A percentile compares a stretch with the other conserved stretches of the same genome.
These are phyloP conservation scores for Dalechampia spathulata DNA, from an alignment of 441 rosid species.

Conservation along the genomic window DNA sequence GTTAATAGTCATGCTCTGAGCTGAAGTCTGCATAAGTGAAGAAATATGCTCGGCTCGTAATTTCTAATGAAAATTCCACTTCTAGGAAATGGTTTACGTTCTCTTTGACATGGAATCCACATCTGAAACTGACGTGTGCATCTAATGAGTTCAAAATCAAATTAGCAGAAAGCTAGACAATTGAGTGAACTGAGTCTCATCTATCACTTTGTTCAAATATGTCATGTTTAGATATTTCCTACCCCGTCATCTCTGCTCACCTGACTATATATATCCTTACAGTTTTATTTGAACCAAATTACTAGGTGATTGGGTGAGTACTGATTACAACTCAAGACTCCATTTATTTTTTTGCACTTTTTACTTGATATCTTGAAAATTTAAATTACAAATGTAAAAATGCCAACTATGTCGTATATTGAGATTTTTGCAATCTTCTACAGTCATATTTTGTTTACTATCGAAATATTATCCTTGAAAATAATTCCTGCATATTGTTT, in stretches of 20 bases:
- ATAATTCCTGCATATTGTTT: no score
- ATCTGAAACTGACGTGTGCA: background rate
- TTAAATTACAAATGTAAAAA: no score
- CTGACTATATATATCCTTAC: background rate
- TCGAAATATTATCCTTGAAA: no score
- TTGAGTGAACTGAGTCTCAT: background rate
- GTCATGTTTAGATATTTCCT: background rate
- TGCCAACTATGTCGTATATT: no score
- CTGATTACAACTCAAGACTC: background rate
- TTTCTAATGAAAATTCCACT: no score
- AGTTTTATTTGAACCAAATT: background rate
- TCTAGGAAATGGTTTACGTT: no score
- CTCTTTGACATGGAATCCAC: background rate
- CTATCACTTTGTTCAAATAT: background rate
- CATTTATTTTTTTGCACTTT: no score
- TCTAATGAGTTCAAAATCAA: no score
- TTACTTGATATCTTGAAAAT: no score
- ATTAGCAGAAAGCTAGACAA: no score
- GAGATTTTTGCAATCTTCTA: no score
- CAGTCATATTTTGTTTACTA: no score
- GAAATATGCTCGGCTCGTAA: background rate
- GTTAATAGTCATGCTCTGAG: background rate
- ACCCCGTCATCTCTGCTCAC: background rate
- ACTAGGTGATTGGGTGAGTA: background rate
- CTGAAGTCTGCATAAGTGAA: background rate